Percentiles rank a stretch among this genome's conserved stretches.
phyloP scores from a whole-genome alignment of 2,329 filamentous ascomycete genomes.

The Talaromyces sp. region DNA sequence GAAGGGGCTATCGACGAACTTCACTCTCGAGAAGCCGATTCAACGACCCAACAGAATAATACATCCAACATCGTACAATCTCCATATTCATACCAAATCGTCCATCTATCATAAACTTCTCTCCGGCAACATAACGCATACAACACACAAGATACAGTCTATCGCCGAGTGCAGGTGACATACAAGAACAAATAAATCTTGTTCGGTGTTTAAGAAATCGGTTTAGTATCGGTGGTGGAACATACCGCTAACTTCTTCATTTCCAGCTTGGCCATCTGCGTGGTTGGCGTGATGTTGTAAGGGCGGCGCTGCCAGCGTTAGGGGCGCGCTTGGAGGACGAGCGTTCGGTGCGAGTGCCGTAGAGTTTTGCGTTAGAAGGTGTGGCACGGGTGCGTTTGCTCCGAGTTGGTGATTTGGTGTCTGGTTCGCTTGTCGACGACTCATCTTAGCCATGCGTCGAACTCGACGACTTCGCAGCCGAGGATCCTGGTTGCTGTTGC shows the following conservation, averaged over 20 bases:
- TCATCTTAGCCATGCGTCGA: slow-evolving; percentile 93
- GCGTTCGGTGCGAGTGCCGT: slow-evolving; percentile 12
- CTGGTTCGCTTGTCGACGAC: slow-evolving; percentile 66
- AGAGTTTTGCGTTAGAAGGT: slow-evolving; percentile 14
- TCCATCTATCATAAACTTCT: background rate
- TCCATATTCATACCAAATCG: background rate
- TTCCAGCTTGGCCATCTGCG: slow-evolving; percentile 59
- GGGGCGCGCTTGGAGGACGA: slow-evolving; percentile 50
- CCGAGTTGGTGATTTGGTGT: slow-evolving; percentile 64
- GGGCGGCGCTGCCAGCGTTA: slow-evolving; percentile 63
- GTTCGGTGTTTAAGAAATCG: slow-evolving; percentile 36
- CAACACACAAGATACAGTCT: slow-evolving; percentile 16
- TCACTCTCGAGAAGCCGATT: slow-evolving; percentile 23
- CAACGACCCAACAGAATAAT: slow-evolving; percentile 2
- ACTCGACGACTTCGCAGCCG: slow-evolving; percentile 87
- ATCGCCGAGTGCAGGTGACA: slow-evolving; percentile 16
- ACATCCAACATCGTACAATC: slow-evolving; percentile 16
- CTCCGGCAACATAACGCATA: slow-evolving; percentile 1
- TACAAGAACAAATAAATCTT: slow-evolving; percentile 13
- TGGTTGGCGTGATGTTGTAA: slow-evolving; percentile 75
- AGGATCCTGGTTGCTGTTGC: slow-evolving; percentile 97
- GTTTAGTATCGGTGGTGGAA: slow-evolving; percentile 74
- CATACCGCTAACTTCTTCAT: slow-evolving; percentile 91
- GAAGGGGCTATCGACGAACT: slow-evolving; percentile 22
- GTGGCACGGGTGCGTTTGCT: slow-evolving; percentile 37